phyloP scores from a whole-genome alignment of 805 yeast genomes.

The Clavispora carvajalis region DNA sequence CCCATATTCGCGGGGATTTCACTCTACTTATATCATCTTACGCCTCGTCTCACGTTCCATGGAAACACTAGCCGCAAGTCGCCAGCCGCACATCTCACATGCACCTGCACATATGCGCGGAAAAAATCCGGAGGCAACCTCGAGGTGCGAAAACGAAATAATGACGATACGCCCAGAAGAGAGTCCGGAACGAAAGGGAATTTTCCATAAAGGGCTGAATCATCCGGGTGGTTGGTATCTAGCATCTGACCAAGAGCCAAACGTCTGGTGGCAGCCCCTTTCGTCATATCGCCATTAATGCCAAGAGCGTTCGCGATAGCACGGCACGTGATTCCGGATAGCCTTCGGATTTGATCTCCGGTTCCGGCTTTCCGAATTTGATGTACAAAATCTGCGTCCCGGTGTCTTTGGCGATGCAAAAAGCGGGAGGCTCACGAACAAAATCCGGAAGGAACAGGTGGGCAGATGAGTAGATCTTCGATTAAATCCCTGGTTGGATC shows the following conservation, averaged over 20 bases:
- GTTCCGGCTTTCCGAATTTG: neutral
- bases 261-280: too few relatives aligned
- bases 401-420: too few relatives aligned
- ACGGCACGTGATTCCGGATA: neutral
- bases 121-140: neutral
- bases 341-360: neutral
- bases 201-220: too few relatives aligned
- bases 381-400: neutral
- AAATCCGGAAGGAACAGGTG: too few relatives aligned
- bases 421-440: too few relatives aligned
- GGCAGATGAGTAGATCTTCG: too few relatives aligned
- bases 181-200: too few relatives aligned
- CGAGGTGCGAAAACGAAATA: neutral
- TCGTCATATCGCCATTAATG: too few relatives aligned
- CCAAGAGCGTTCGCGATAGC: neutral
- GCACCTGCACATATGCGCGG: constrained; percentile 1
- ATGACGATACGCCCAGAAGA: neutral
- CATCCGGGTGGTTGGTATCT: too few relatives aligned
- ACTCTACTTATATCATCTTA: neutral
- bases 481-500: too few relatives aligned
- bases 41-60: constrained; percentile 1
- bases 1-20: too few relatives aligned
- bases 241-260: too few relatives aligned
- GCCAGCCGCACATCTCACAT: constrained; percentile 1
- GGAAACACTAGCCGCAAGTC: neutral